phyloP scores from a whole-genome alignment of 176 grass and related monocot genomes.

The Cenchrus purpureus region DNA sequence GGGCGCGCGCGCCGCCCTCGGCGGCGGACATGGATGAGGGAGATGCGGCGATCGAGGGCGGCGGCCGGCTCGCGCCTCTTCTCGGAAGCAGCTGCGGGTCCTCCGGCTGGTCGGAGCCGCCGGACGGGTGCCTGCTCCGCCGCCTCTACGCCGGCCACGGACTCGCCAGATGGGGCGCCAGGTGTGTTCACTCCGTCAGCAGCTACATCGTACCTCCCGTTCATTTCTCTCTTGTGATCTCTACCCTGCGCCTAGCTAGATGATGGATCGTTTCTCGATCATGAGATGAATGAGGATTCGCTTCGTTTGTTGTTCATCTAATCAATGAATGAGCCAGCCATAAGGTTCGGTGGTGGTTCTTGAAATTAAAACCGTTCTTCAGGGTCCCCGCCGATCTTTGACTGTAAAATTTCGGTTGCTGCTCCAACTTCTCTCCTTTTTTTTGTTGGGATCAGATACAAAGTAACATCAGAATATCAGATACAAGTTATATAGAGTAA shows the following conservation, averaged over 20 bases:
- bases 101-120: slow-evolving; percentile 24
- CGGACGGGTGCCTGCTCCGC: slow-evolving; percentile 52
- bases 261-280: background rate
- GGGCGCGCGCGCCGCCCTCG: background rate
- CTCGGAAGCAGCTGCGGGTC: background rate
- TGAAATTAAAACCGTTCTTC: no score
- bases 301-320: background rate
- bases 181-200: slow-evolving; percentile 34
- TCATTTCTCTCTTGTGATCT: background rate
- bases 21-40: slow-evolving; percentile 10
- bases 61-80: slow-evolving; percentile 31
- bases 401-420: background rate
- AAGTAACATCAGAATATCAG: background rate
- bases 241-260: background rate
- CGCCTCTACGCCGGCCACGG: slow-evolving; percentile 81
- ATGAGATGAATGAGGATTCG: background rate
- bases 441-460: background rate
- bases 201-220: background rate
- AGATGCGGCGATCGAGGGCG: background rate
- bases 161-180: slow-evolving; percentile 82
- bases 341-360: background rate
- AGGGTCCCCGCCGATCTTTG: background rate
- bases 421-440: background rate
- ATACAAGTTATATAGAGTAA: background rate
- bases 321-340: background rate